Evolutionary conservation across 148 eudicot species (phyloP).

Genomic region (Dianthus caryophyllus): DNA sequence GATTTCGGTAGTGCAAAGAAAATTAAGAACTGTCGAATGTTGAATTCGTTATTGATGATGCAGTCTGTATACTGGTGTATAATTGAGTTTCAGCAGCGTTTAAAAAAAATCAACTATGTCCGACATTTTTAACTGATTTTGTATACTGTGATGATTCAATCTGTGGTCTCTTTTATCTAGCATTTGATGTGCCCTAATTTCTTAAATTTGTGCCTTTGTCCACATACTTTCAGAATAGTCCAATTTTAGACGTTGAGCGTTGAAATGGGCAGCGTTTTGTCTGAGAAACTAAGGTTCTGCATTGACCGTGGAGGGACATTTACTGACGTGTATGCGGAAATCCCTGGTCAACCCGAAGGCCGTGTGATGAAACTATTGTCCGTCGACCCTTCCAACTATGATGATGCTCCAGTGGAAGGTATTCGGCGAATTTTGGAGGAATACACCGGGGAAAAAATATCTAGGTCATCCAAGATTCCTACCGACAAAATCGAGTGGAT

Average conservation of each 20-base stretch:
- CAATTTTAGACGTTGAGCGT: slow-evolving; percentile 9
- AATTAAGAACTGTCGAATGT: too few relatives aligned
- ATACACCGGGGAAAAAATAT: slow-evolving; percentile 58
- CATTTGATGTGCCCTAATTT: neutral
- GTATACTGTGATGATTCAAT: neutral
- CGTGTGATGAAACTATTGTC: slow-evolving; percentile 86
- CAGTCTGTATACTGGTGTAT: neutral
- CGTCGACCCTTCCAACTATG: slow-evolving; percentile 94
- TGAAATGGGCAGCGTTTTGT: slow-evolving; percentile 58
- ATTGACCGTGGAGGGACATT: slow-evolving; percentile 97
- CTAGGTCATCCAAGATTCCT: slow-evolving; percentile 75
- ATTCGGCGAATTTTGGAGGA: slow-evolving; percentile 92
- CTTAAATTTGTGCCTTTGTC: slow-evolving; percentile 6
- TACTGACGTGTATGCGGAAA: slow-evolving; percentile 92
- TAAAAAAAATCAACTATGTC: neutral
- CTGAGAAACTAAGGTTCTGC: slow-evolving; percentile 80
- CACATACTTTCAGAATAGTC: slow-evolving; percentile 11
- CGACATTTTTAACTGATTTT: neutral
- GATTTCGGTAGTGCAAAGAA: too few relatives aligned
- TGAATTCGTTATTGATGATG: neutral
- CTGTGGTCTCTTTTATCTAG: neutral
- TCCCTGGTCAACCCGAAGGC: slow-evolving; percentile 85
- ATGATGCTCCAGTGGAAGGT: slow-evolving; percentile 97
- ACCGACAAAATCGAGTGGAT: slow-evolving; percentile 95
- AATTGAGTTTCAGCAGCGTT: neutral